These are phyloP conservation scores for Plantago ovata DNA, from an alignment of 257 asterid species.

Conservation along the genomic window DNA sequence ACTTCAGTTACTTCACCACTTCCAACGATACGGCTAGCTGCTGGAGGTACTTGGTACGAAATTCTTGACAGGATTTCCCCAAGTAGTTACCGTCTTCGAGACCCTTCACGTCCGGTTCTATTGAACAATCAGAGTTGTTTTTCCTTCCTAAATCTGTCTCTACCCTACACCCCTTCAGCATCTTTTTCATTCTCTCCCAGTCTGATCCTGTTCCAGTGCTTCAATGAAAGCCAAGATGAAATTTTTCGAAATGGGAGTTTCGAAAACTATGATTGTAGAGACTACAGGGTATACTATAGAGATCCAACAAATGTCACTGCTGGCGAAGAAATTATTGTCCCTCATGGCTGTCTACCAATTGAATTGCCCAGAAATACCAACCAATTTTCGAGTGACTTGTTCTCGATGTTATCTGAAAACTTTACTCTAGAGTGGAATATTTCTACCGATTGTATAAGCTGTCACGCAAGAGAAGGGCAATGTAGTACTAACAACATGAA, in stretches of 20 bases:
- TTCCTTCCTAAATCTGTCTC: background rate
- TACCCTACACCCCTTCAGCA: slow-evolving; percentile 12
- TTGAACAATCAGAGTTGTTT: background rate
- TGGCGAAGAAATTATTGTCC: background rate
- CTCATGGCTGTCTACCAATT: background rate
- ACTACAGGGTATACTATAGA: background rate
- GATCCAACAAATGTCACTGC: background rate
- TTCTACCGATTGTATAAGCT: slow-evolving; percentile 19
- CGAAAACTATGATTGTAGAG: background rate
- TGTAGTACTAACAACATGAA: slow-evolving; percentile 6
- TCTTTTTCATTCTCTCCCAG: slow-evolving; percentile 20
- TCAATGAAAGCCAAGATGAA: too few relatives aligned
- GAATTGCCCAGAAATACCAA: slow-evolving; percentile 15
- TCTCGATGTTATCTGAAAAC: background rate
- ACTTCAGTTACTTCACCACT: too few relatives aligned
- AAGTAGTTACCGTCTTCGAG: background rate
- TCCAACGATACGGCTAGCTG: slow-evolving; percentile 16
- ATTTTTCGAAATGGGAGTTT: background rate
- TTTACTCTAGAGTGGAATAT: slow-evolving; percentile 23
- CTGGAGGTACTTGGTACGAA: background rate
- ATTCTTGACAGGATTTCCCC: background rate
- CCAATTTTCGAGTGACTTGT: background rate
- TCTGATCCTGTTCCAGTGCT: slow-evolving; percentile 25
- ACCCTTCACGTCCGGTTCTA: fast-evolving
- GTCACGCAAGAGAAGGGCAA: slow-evolving; percentile 21